phyloP scores from a whole-genome alignment of 768 basidiomycete species.

The Pisolithus tinctorius region DNA sequence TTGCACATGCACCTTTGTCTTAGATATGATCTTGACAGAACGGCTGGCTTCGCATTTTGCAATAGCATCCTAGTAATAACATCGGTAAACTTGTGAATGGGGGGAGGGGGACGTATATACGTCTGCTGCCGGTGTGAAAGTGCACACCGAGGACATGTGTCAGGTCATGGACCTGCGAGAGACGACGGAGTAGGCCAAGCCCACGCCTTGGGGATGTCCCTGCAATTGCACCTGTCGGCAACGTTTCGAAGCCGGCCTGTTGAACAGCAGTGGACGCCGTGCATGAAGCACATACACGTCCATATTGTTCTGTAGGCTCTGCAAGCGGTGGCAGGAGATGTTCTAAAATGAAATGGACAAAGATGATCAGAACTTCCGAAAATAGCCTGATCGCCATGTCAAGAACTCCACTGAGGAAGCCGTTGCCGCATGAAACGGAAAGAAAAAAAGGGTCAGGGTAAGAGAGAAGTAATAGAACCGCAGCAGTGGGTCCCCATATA shows the following conservation, averaged over 20 bases:
- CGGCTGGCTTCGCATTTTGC: not conserved
- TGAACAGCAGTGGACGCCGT: not conserved
- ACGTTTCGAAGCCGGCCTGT: not conserved
- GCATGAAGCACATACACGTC: not conserved
- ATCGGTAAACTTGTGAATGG: not conserved
- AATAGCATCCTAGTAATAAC: not conserved
- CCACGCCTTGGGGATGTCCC: too few species aligned
- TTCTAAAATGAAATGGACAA: not conserved
- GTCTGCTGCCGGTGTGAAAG: too few species aligned
- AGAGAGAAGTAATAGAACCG: not conserved
- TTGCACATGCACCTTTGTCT: not conserved
- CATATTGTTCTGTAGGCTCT: not conserved
- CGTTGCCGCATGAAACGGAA: too few species aligned
- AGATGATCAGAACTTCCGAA: not conserved
- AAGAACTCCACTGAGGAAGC: too few species aligned
- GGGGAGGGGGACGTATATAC: not conserved
- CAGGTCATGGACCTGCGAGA: not conserved
- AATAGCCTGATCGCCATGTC: not conserved
- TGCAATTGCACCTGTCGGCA: not conserved
- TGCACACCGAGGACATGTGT: not conserved
- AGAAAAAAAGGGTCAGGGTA: too few species aligned
- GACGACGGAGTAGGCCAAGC: too few species aligned
- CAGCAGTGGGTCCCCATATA: not conserved
- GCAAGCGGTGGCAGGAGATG: not conserved
- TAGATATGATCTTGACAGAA: not conserved